Base-by-base conservation (phyloP, 345 rosid species). In the Salix purpurea region DNA sequence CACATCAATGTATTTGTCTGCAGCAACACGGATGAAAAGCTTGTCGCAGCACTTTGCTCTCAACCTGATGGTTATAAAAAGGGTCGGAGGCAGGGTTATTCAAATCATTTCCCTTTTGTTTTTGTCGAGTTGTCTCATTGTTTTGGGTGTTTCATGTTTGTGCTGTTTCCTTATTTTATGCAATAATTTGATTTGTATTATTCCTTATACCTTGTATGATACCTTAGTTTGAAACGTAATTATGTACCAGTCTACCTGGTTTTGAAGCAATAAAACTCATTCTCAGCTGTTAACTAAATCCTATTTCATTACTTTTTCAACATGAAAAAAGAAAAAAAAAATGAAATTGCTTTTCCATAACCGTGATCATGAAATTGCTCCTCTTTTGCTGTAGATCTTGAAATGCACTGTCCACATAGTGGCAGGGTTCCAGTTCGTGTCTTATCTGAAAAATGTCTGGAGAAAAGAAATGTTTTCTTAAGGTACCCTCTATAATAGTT, bases 11-110 rank as follows among this genome's bases (percentile, higher is more conserved):
- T 58, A 69, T 54, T 77, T 77, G 65, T 80, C 70, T 52, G 73
- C 87, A 96, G 99, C 85, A 96, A 88, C 79, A 85, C 84, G 69
- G 99, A 96, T 91, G 99, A 96, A 84, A 96, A 88, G 82, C 93
- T 96, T 84, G 99, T 92, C 71, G 92, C 99, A 81, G 91, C 95
- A 52, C 89, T 96, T 79, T 91, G 99, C 82, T 66, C 90, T 67
- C 92, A 87, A 74, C 83, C 87, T 83, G 82, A 81, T 83, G 91
- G 86, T 79, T 83, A 67, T 24, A 58, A 58, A 54, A 81, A 83
- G 79, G 89, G 74, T 74, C 80, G 73, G 79, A 91, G 98, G 99
- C 92, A 81, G 15, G 69, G 26, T 58, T 77, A 23, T 78, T 60
- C 70, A 28, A 24, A 61, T 67, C 23, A 70, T 26, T 65, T 61